Evolutionary conservation across 305 asterid genomes (phyloP).

Genomic region (Fraxinus paxiana): DNA sequence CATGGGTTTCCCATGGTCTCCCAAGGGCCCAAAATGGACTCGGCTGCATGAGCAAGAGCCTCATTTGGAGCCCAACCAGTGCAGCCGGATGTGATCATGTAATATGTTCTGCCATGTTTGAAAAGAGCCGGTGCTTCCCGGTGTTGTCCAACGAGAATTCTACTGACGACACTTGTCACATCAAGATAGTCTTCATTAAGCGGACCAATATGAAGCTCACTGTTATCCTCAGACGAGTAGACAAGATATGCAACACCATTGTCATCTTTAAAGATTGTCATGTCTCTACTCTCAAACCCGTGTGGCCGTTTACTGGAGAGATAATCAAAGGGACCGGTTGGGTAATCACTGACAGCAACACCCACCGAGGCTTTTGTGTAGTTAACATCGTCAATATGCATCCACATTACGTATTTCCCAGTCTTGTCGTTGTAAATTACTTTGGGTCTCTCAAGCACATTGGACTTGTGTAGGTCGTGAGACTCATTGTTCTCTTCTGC

Average conservation of each 20-base stretch:
- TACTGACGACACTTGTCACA: constrained; percentile 42
- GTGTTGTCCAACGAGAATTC: constrained; percentile 79
- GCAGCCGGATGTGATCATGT: constrained; percentile 97
- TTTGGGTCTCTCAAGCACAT: constrained; percentile 93
- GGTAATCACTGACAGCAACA: constrained; percentile 62
- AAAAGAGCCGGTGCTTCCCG: constrained; percentile 97
- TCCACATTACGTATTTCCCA: constrained; percentile 82
- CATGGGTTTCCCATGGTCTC: constrained; percentile 89
- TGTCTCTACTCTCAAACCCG: constrained; percentile 91
- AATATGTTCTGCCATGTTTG: constrained; percentile 67
- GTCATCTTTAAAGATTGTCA: constrained; percentile 91
- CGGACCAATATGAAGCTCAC: constrained; percentile 85
- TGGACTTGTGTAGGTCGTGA: constrained; percentile 76
- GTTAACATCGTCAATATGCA: constrained; percentile 91
- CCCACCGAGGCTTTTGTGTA: constrained; percentile 92
- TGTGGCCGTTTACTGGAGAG: constrained; percentile 83
- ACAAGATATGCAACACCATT: constrained; percentile 74
- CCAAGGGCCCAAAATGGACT: constrained; percentile 96
- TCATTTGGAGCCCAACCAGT: constrained; percentile 98
- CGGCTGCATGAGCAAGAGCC: constrained; percentile 84
- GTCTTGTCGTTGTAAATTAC: constrained; percentile 79
- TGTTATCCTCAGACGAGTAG: constrained; percentile 86
- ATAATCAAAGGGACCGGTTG: constrained; percentile 75
- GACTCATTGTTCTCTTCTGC: constrained; percentile 70
- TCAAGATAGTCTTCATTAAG: constrained; percentile 60